These are phyloP conservation scores for Coemansia reversa DNA, from an alignment of 192 early-diverging fungal genomes.

Conservation along the genomic window DNA sequence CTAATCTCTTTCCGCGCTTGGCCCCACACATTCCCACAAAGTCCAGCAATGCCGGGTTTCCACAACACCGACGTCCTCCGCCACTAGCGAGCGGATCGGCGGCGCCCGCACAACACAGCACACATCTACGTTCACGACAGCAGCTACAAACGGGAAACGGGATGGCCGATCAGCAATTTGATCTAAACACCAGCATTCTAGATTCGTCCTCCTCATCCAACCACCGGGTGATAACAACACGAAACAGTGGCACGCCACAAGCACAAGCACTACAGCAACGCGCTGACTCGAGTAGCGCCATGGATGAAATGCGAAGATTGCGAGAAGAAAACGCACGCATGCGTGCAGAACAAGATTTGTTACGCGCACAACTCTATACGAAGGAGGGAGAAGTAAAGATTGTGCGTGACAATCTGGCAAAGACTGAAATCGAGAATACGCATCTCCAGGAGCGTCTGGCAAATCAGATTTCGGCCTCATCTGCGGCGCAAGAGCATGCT, in stretches of 20 bases:
- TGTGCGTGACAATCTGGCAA: slow-evolving; percentile 46
- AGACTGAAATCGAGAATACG: slow-evolving; percentile 52
- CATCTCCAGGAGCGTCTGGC: slow-evolving; percentile 50
- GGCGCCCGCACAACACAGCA: too few relatives aligned
- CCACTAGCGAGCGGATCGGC: background rate
- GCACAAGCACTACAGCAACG: background rate
- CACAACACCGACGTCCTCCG: background rate
- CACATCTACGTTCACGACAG: background rate
- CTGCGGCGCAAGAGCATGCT: slow-evolving; percentile 5
- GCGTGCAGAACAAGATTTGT: slow-evolving; percentile 23
- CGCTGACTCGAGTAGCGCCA: background rate
- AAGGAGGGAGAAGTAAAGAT: slow-evolving; percentile 52
- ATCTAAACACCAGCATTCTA: slow-evolving; percentile 13
- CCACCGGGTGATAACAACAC: background rate
- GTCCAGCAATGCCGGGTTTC: background rate
- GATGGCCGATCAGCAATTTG: slow-evolving; percentile 5
- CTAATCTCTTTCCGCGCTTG: slow-evolving; percentile 39
- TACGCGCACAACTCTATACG: slow-evolving; percentile 41
- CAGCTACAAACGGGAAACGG: slow-evolving; percentile 1
- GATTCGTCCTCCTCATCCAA: background rate
- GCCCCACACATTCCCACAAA: slow-evolving; percentile 37
- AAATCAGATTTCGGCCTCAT: slow-evolving; percentile 23
- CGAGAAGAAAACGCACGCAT: slow-evolving; percentile 33
- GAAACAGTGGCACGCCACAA: background rate
- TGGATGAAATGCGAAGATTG: slow-evolving; percentile 28